These are phyloP conservation scores for Boletus vinaceobasis DNA, from an alignment of 768 basidiomycete species.

Conservation along the genomic window DNA sequence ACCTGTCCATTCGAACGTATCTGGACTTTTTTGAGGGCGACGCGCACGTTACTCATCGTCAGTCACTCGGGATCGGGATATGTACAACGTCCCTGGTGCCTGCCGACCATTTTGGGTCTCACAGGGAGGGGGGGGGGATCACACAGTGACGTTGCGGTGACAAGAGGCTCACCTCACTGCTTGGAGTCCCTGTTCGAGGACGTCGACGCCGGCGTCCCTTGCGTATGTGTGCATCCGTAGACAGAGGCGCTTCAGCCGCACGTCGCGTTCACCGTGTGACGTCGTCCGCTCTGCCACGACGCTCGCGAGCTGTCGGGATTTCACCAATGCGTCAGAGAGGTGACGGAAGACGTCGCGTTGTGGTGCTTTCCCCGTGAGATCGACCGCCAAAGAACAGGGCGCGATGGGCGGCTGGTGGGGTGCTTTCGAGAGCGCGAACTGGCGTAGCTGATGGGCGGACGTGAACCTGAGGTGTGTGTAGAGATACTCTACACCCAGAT, in stretches of 20 bases:
- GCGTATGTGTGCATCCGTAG: constrained; percentile 41
- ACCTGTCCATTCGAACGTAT: constrained; percentile 52
- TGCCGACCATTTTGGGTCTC: background rate
- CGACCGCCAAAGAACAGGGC: constrained; percentile 28
- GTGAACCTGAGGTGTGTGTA: constrained; percentile 27
- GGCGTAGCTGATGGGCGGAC: constrained; percentile 20
- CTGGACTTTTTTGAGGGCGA: constrained; percentile 40
- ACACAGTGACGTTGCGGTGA: background rate
- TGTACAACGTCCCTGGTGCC: background rate
- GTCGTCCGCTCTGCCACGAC: background rate
- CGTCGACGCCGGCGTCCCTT: constrained; percentile 26
- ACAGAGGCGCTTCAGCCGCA: constrained; percentile 28
- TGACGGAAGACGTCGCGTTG: constrained; percentile 25
- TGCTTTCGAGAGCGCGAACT: constrained; percentile 10
- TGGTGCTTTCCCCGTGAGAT: constrained; percentile 29
- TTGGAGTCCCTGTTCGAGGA: constrained; percentile 32
- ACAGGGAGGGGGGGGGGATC: background rate
- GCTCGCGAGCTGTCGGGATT: constrained; percentile 16
- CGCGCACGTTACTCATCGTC: background rate
- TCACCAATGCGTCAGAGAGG: constrained; percentile 26
- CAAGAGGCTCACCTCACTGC: constrained; percentile 34
- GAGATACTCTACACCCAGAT: constrained; percentile 19
- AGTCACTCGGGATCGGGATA: background rate
- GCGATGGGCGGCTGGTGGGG: constrained; percentile 13
- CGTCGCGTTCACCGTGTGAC: background rate